Conservation (phyloP, 768 basidiomycete genomes). For the Rhodosporidiobolus sp. region DNA sequence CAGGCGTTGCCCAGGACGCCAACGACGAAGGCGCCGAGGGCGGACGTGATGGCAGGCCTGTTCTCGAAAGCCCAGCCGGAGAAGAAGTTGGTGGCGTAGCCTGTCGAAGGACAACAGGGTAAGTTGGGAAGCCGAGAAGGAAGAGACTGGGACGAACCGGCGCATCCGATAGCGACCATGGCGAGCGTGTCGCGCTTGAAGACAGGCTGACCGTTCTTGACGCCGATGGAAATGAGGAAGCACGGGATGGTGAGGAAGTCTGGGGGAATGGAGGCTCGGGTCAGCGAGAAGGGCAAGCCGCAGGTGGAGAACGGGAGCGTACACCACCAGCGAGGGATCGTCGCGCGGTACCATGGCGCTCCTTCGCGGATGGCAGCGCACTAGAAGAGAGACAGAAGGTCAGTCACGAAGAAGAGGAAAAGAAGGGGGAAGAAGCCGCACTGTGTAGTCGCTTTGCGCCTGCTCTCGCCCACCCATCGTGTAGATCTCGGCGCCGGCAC, state of each 20-base stretch:
- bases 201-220: conserved; percentile 56
- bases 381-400: background rate
- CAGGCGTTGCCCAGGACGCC: conserved; percentile 74
- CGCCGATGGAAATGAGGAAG: conserved; percentile 64
- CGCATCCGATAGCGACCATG: conserved; percentile 45
- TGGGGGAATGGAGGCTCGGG: background rate
- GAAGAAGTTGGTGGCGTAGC: conserved; percentile 74
- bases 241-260: conserved; percentile 67
- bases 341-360: conserved; percentile 70
- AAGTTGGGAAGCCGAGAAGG: background rate
- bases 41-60: conserved; percentile 63
- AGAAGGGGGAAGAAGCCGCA: background rate
- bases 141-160: conserved; percentile 43
- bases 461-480: conserved; percentile 58
- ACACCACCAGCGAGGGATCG: conserved; percentile 67
- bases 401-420: no score
- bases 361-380: conserved; percentile 60
- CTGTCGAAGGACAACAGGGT: background rate
- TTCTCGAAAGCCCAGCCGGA: conserved; percentile 51
- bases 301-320: background rate
- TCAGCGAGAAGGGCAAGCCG: background rate
- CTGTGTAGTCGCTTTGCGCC: conserved; percentile 58
- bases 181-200: conserved; percentile 51
- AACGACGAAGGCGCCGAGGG: conserved; percentile 75
- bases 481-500: conserved; percentile 71